Base-by-base conservation (phyloP, 345 rosid species). In the Pugionium cornutum region DNA sequence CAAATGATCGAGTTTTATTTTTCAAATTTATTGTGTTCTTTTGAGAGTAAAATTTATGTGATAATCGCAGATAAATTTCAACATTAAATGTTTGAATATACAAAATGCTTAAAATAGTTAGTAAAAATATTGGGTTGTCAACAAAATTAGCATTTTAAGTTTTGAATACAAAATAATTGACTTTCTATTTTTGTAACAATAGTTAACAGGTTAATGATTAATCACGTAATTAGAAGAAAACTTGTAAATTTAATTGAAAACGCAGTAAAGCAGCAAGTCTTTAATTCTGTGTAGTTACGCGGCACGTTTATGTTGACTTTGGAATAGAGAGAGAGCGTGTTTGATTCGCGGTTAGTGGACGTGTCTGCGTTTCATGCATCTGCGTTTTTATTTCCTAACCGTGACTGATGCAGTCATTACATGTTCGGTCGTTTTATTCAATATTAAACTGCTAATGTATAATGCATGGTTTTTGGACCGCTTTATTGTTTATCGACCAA, bases 251-350 rank as follows among this genome's bases (percentile, higher is more conserved):
- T 53, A 36, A 47, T 7, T 26, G 4, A 40, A 64, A 72, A 56
- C 40, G 59, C 41, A 48, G 64, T 71, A 49, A 72, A 64, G 46
- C 44, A 41, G 27, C 63, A 30, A 68, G 18, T 18, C 18, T 18
- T 18, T 18, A 67, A 62, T 69, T 63, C 69, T 39, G 31, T 37
- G 25, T 26, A 36, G 44, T 70, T 64, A 64, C 70, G 70, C 70
- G 76, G 76, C 54, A 57, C 70, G 60, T 72, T 72, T 57, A 72
- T 58, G 60, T 56, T 72, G 76, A 72, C 76, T 50, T 30, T 50
- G 9, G 18, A 51, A 50, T 66, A 2, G 70, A 72, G 70, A 72
- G 47, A 71, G 59, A 48, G 60, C 65, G 76, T 57, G 70, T 64
- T 44, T 57, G 66, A 72, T 56, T 72, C 76, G 70, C 66, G 66